A percentile compares a stretch with the other conserved stretches of the same genome.
phyloP scores from a whole-genome alignment of 176 grass and related monocot species.

The Calamus simplicifolius region DNA sequence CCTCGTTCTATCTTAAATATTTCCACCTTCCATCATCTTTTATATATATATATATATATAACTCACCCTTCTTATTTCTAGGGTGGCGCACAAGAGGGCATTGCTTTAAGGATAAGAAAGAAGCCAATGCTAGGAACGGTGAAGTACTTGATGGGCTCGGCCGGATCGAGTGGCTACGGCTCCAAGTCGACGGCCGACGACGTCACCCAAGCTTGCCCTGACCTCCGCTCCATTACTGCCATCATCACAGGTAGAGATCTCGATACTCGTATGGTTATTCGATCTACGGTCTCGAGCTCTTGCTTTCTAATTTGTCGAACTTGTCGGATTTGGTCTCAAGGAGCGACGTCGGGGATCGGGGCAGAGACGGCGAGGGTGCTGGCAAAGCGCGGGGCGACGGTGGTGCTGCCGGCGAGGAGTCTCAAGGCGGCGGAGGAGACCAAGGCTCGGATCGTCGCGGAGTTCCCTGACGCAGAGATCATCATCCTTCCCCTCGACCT shows the following conservation, averaged over 20 bases:
- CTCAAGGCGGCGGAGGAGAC: slow-evolving; percentile 79
- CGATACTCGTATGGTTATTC: too few relatives aligned
- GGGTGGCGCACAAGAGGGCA: too few relatives aligned
- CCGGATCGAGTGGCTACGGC: slow-evolving; percentile 62
- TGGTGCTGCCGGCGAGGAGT: slow-evolving; percentile 68
- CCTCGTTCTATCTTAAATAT: too few relatives aligned
- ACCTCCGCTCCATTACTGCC: slow-evolving; percentile 43
- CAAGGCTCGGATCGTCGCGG: slow-evolving; percentile 33
- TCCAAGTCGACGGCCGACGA: slow-evolving; percentile 78
- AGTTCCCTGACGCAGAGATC: slow-evolving; percentile 51
- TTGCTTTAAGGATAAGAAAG: background rate
- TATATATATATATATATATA: too few relatives aligned
- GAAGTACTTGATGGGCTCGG: slow-evolving; percentile 57
- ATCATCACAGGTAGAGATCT: slow-evolving; percentile 57
- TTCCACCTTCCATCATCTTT: too few relatives aligned
- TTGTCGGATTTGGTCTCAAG: slow-evolving; percentile 1
- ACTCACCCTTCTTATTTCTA: too few relatives aligned
- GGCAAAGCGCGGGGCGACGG: slow-evolving; percentile 57
- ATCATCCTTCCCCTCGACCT: slow-evolving; percentile 79
- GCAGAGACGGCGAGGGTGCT: slow-evolving; percentile 89
- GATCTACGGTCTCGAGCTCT: too few relatives aligned
- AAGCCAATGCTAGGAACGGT: slow-evolving; percentile 50
- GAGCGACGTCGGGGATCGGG: slow-evolving; percentile 88
- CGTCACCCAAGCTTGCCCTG: slow-evolving; percentile 25
- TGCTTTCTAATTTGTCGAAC: background rate